Conservation (phyloP, 2,329 filamentous ascomycete species). For the Ascochyta koolunga region DNA sequence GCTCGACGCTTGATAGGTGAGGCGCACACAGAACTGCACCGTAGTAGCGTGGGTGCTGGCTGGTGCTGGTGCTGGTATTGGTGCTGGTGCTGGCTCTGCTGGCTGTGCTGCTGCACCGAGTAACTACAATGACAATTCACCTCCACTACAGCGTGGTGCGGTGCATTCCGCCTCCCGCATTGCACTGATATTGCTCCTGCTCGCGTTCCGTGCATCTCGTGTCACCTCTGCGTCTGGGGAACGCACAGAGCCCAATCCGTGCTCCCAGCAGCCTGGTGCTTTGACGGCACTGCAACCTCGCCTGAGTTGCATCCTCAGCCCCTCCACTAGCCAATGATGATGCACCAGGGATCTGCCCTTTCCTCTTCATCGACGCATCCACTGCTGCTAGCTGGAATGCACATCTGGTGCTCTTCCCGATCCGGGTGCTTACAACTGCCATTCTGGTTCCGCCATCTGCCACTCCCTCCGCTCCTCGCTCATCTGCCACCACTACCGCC, state of each 20-base stretch:
- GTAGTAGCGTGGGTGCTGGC: background rate
- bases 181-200: no score
- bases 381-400: constrained; percentile 1
- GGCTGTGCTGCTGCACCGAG: background rate
- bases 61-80: no score
- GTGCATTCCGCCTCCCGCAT: no score
- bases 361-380: background rate
- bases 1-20: constrained; percentile 10
- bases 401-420: constrained; percentile 5
- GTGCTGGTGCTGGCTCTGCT: no score
- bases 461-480: background rate
- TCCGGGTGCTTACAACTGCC: constrained; percentile 8
- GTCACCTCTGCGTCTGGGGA: constrained; percentile 7
- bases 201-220: background rate
- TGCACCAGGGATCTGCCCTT: constrained; percentile 7
- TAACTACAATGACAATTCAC: background rate
- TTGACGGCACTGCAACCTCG: constrained; percentile 17
- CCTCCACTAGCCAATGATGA: constrained; percentile 15
- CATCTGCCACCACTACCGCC: background rate
- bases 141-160: constrained; percentile 1
- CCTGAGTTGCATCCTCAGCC: constrained; percentile 13
- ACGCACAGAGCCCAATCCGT: constrained; percentile 9
- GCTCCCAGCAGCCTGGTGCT: constrained; percentile 13
- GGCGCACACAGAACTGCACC: background rate
- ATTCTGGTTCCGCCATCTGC: constrained; percentile 11